phyloP scores from a whole-genome alignment of 2,329 filamentous ascomycete species.

The Clonostachys solani region DNA sequence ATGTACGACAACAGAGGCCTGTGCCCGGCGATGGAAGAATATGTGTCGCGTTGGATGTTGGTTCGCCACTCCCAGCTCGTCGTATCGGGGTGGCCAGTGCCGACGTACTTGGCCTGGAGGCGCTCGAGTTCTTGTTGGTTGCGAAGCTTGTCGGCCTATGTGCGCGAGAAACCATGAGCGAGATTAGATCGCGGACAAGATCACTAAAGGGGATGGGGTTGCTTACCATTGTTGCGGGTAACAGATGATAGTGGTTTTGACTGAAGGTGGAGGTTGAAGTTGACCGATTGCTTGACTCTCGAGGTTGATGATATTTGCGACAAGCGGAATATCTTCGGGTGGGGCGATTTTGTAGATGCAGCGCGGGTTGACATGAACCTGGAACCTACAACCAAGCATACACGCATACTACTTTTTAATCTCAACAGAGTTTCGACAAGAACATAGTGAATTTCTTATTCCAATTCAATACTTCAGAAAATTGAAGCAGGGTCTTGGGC shows the following conservation, averaged over 20 bases:
- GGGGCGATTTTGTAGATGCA: not conserved
- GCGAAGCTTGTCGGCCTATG: slow-evolving; percentile 91
- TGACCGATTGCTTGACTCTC: not conserved
- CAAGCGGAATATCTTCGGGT: slow-evolving; percentile 2
- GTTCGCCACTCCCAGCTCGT: slow-evolving; percentile 97
- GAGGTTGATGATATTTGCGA: slow-evolving; percentile 1
- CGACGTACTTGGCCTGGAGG: slow-evolving; percentile 92
- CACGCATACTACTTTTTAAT: too few relatives aligned
- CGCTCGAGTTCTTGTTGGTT: slow-evolving; percentile 97
- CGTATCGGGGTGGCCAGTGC: slow-evolving; percentile 93
- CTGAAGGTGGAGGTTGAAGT: not conserved
- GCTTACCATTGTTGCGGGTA: too few relatives aligned
- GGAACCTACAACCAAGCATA: too few relatives aligned
- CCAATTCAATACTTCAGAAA: too few relatives aligned
- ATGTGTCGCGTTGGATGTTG: slow-evolving; percentile 92
- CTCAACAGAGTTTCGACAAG: too few relatives aligned
- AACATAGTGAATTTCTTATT: too few relatives aligned
- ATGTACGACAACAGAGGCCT: slow-evolving; percentile 86
- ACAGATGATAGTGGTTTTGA: not conserved
- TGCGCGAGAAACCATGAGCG: not conserved
- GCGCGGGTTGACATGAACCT: too few relatives aligned
- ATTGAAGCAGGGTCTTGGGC: too few relatives aligned
- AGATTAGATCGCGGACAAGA: not conserved
- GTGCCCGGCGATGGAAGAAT: slow-evolving; percentile 85
- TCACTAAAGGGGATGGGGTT: too few relatives aligned